Evolutionary conservation across 2,329 filamentous ascomycete species (phyloP).

Genomic region (Cyclaneusma minus): DNA sequence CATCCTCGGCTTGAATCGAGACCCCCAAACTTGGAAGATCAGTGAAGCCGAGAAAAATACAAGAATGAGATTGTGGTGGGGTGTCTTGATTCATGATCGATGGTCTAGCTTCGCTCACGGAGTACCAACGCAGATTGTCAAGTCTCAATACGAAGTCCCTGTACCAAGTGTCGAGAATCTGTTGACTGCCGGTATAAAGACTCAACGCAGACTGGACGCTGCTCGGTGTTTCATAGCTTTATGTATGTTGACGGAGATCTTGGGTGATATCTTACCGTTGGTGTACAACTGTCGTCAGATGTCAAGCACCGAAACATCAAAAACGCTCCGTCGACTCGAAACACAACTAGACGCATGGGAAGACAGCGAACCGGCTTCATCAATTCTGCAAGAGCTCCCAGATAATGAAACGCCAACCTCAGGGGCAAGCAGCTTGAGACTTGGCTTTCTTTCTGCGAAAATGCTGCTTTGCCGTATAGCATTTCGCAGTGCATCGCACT

Average conservation of each 20-base stretch:
- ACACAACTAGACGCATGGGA: conserved; percentile 9
- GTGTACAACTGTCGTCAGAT: conserved; percentile 6
- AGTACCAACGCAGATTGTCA: conserved; percentile 7
- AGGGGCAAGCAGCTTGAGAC: conserved; percentile 8
- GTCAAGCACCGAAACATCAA: conserved; percentile 2
- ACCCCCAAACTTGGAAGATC: conserved; percentile 37
- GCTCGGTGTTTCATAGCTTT: conserved; percentile 9
- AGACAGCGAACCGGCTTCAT: conserved; percentile 5
- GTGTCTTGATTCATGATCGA: conserved; percentile 34
- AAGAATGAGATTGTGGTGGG: conserved; percentile 40
- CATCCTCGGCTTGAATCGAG: conserved; percentile 36
- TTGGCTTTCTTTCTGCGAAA: conserved; percentile 7
- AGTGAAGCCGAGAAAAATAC: conserved; percentile 31
- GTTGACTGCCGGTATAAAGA: conserved; percentile 3
- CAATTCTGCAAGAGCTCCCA: no score
- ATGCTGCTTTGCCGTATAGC: conserved; percentile 9
- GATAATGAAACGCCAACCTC: conserved; percentile 1
- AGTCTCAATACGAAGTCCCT: conserved; percentile 10
- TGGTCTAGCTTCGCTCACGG: conserved; percentile 25
- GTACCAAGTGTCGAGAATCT: conserved; percentile 7
- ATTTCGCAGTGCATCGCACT: conserved; percentile 6
- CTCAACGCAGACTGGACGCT: conserved; percentile 2
- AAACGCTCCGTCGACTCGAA: conserved; percentile 6
- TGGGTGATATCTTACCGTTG: conserved; percentile 9
- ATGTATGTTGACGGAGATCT: conserved; percentile 9